Evolutionary conservation across 371 early-diverging fungal species (phyloP).

Genomic region (Fennellomyces sp.): DNA sequence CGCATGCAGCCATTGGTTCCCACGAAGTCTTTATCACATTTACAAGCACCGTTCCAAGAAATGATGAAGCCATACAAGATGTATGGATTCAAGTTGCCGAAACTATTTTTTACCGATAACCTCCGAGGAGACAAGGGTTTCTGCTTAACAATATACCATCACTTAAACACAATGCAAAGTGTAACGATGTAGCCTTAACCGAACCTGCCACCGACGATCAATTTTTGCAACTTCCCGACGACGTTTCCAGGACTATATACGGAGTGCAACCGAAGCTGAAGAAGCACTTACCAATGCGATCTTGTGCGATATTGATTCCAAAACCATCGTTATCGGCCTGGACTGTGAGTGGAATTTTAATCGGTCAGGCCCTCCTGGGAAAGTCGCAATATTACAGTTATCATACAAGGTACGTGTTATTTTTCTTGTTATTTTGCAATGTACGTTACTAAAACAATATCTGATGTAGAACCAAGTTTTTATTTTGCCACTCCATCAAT

Average conservation of each 20-base stretch:
- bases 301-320: background rate
- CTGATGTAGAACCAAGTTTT: no score
- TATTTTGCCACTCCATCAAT: no score
- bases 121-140: no score
- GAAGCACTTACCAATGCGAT: background rate
- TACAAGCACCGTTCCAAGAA: background rate
- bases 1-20: background rate
- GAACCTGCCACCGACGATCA: background rate
- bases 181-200: background rate
- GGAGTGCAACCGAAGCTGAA: background rate
- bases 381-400: background rate
- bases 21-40: background rate
- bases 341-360: background rate
- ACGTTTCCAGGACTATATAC: no score
- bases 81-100: no score
- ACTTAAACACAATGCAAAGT: no score
- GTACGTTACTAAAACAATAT: no score
- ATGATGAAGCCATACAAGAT: background rate
- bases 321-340: background rate
- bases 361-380: background rate
- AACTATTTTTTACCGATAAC: no score
- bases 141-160: no score
- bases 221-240: background rate
- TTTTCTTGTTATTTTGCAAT: no score
- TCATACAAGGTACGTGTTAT: no score